A percentile compares a stretch with the other conserved stretches of the same genome.
These are phyloP conservation scores for Chrysosporium keratinophilum DNA, from an alignment of 2,329 filamentous ascomycete species.

Conservation along the genomic window DNA sequence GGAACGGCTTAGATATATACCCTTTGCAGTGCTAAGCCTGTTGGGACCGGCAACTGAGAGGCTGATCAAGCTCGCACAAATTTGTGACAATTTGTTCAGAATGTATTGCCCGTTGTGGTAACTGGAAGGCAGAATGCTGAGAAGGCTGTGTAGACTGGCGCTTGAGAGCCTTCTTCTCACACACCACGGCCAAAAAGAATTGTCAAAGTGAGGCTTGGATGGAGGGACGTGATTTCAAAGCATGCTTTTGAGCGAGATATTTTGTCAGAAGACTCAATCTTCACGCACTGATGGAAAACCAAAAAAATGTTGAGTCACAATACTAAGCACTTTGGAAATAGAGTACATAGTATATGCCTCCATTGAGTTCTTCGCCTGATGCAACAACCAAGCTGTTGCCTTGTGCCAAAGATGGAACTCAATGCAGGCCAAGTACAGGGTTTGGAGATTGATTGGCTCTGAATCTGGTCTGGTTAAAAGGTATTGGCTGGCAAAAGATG, in stretches of 20 bases:
- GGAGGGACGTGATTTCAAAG: neutral
- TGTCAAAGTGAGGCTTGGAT: slow-evolving; percentile 9
- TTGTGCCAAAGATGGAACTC: neutral
- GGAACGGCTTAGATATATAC: neutral
- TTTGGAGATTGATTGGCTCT: neutral
- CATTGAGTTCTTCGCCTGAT: neutral
- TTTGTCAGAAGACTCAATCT: slow-evolving; percentile 6
- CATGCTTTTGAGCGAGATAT: slow-evolving; percentile 3
- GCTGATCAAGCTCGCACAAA: neutral
- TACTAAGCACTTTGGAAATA: neutral
- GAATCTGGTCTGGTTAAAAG: neutral
- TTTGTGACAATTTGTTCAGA: neutral
- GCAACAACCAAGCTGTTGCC: slow-evolving; percentile 6
- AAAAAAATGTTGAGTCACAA: neutral
- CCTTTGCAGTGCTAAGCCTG: neutral
- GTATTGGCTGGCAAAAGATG: neutral
- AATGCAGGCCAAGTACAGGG: slow-evolving; percentile 4
- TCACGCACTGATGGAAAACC: neutral
- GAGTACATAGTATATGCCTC: neutral
- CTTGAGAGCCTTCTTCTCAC: neutral
- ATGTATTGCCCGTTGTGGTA: neutral
- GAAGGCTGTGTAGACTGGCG: neutral
- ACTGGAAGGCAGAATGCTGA: neutral
- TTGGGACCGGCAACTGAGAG: neutral
- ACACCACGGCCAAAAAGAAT: slow-evolving; percentile 1